These are phyloP conservation scores for Solanum clarkiae DNA, from an alignment of 257 asterid genomes.

Conservation along the genomic window DNA sequence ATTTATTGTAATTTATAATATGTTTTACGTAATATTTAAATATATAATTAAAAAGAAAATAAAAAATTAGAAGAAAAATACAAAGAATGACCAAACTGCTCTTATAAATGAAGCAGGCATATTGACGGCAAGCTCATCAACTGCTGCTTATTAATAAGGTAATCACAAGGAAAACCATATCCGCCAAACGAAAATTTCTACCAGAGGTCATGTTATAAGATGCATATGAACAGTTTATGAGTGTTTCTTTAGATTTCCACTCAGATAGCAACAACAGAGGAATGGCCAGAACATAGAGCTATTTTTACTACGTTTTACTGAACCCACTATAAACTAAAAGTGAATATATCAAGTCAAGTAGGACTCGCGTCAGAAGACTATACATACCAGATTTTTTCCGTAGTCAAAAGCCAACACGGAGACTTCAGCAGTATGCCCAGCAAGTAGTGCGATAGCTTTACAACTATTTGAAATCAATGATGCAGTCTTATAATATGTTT, in stretches of 20 bases:
- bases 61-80: too few relatives aligned
- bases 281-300: background rate
- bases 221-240: background rate
- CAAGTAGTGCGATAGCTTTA: conserved; percentile 84
- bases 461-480: conserved; percentile 94
- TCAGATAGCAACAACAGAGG: background rate
- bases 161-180: background rate
- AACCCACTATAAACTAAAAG: background rate
- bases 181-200: background rate
- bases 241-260: background rate
- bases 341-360: background rate
- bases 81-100: too few relatives aligned
- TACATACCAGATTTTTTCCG: conserved; percentile 82
- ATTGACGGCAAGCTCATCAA: too few relatives aligned
- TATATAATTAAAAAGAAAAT: too few relatives aligned
- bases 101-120: too few relatives aligned
- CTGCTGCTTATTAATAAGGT: too few relatives aligned
- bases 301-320: background rate
- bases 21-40: too few relatives aligned
- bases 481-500: conserved; percentile 93
- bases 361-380: background rate
- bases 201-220: background rate
- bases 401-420: conserved; percentile 83
- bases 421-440: conserved; percentile 87
- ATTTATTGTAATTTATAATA: too few relatives aligned